Conservation (phyloP, 768 basidiomycete species). For the Daedaleopsis sinensis region DNA sequence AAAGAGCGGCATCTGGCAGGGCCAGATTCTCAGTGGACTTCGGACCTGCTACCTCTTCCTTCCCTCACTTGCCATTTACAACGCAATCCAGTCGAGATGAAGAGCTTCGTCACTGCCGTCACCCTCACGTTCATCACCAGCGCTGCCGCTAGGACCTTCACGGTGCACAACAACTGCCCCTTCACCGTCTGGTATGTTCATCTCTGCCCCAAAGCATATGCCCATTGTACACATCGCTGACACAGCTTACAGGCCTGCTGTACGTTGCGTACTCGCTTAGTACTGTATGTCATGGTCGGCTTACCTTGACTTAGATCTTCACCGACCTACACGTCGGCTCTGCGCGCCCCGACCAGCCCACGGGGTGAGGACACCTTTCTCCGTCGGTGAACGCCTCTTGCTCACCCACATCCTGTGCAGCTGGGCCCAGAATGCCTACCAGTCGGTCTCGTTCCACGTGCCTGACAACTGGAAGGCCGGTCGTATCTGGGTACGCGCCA, state of each 20-base stretch:
- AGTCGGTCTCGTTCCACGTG: slow-evolving; percentile 34
- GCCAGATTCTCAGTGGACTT: not conserved
- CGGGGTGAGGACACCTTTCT: slow-evolving; percentile 28
- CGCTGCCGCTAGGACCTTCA: slow-evolving; percentile 34
- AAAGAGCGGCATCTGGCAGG: not conserved
- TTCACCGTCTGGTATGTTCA: slow-evolving; percentile 44
- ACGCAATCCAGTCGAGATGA: slow-evolving; percentile 10
- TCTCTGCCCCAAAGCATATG: not conserved
- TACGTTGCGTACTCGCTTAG: slow-evolving; percentile 11
- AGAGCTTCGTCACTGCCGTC: slow-evolving; percentile 8
- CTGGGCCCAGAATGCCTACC: slow-evolving; percentile 33
- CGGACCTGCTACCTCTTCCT: not conserved
- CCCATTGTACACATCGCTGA: not conserved
- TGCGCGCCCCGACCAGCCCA: slow-evolving; percentile 31
- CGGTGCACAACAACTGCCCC: slow-evolving; percentile 44
- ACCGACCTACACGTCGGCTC: slow-evolving; percentile 37
- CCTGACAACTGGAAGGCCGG: slow-evolving; percentile 43
- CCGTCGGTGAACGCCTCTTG: not conserved
- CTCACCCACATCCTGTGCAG: slow-evolving; percentile 12
- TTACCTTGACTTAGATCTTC: slow-evolving; percentile 28
- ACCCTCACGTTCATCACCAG: slow-evolving; percentile 11
- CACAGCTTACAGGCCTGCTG: slow-evolving; percentile 32
- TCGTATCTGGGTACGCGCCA: slow-evolving; percentile 38
- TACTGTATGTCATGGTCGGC: not conserved
- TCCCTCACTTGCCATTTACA: not conserved